Conservation (phyloP, 2,329 filamentous ascomycete genomes). For the Rugonectria rugulosa region DNA sequence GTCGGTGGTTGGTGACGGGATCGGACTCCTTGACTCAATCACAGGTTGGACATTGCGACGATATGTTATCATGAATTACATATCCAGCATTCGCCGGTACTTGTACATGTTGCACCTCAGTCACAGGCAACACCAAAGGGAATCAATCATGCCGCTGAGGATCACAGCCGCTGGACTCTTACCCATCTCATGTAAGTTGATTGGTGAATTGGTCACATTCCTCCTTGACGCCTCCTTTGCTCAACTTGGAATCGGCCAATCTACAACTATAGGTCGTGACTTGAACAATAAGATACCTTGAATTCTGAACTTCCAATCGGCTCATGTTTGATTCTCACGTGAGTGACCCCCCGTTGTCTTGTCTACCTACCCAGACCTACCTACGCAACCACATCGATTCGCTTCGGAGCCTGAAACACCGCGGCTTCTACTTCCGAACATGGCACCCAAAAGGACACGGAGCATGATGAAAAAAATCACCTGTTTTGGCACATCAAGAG, state of each 20-base stretch:
- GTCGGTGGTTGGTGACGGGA: not conserved
- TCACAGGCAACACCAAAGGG: no score
- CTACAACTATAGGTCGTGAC: constrained; percentile 4
- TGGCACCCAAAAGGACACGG: not conserved
- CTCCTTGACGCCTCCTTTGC: constrained; percentile 14
- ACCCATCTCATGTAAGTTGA: constrained; percentile 39
- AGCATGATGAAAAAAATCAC: not conserved
- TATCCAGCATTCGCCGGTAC: no score
- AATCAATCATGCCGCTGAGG: not conserved
- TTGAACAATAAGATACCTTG: constrained; percentile 2
- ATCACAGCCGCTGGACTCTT: not conserved
- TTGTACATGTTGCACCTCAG: no score
- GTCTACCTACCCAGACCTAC: not conserved
- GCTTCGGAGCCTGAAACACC: not conserved
- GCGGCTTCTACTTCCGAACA: not conserved
- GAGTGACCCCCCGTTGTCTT: no score
- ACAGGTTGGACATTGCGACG: not conserved
- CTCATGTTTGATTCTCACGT: not conserved
- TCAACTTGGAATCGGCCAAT: constrained; percentile 6
- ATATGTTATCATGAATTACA: no score
- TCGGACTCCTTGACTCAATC: not conserved
- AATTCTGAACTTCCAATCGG: constrained; percentile 1
- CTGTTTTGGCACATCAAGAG: not conserved
- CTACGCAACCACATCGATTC: not conserved
- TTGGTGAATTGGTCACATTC: constrained; percentile 31